Conservation (phyloP, 2,329 filamentous ascomycete species). For the Fusarium scirpi region DNA sequence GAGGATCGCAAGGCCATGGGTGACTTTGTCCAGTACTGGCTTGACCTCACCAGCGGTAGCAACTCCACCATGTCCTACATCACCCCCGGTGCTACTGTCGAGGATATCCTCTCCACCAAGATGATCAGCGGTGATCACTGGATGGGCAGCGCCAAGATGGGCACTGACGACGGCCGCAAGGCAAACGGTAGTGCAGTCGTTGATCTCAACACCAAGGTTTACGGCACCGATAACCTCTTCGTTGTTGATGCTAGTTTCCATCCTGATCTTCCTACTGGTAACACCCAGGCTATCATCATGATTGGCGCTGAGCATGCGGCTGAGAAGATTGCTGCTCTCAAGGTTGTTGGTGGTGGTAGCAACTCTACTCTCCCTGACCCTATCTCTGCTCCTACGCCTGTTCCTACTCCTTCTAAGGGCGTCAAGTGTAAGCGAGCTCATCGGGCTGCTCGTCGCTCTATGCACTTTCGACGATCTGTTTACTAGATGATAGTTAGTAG, state of each 20-base stretch:
- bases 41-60: conserved; percentile 35
- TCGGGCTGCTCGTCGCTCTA: conserved; percentile 18
- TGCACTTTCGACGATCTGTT: conserved; percentile 27
- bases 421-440: conserved; percentile 21
- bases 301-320: conserved; percentile 46
- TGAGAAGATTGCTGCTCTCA: conserved; percentile 41
- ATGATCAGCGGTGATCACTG: conserved; percentile 48
- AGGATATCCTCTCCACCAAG: conserved; percentile 39
- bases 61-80: conserved; percentile 43
- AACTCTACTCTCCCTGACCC: conserved; percentile 33
- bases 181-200: conserved; percentile 64
- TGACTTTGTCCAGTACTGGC: conserved; percentile 44
- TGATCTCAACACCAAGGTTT: conserved; percentile 67
- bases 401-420: conserved; percentile 7
- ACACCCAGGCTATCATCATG: conserved; percentile 48
- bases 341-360: conserved; percentile 16
- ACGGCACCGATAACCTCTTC: conserved; percentile 71
- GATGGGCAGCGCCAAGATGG: conserved; percentile 55
- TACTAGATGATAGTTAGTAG: conserved; percentile 3
- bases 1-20: conserved; percentile 45
- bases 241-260: conserved; percentile 73
- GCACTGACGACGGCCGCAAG: conserved; percentile 60
- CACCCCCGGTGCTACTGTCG: conserved; percentile 35
- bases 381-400: conserved; percentile 13
- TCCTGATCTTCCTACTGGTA: conserved; percentile 57